phyloP scores from a whole-genome alignment of 108 stramenopile genomes.

The Discostella pseudostelligera region DNA sequence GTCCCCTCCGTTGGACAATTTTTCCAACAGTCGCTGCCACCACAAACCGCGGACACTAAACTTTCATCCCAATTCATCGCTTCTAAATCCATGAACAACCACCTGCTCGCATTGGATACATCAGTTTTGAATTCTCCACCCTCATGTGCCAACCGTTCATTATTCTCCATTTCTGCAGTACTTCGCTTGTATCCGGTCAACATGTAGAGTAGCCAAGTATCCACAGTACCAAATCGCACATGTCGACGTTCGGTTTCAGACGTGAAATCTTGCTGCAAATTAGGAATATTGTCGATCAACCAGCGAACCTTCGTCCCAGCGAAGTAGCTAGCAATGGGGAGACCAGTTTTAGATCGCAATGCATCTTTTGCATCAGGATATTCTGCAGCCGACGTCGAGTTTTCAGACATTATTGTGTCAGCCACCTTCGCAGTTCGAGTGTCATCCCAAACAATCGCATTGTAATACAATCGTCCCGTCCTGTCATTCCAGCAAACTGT shows the following conservation, averaged over 20 bases:
- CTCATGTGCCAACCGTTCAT: conserved; percentile 57
- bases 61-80: conserved; percentile 84
- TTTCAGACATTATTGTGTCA: conserved; percentile 56
- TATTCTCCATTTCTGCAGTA: conserved; percentile 61
- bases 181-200: conserved; percentile 61
- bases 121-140: conserved; percentile 87
- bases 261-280: conserved; percentile 57
- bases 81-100: conserved; percentile 89
- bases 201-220: conserved; percentile 93
- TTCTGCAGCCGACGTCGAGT: conserved; percentile 6
- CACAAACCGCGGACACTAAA: conserved; percentile 67
- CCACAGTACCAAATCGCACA: conserved; percentile 94
- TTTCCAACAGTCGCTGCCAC: conserved; percentile 30
- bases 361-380: conserved; percentile 50
- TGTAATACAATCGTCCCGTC: conserved; percentile 93
- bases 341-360: conserved; percentile 85
- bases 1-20: conserved; percentile 1
- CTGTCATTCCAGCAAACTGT: conserved; percentile 90
- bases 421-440: conserved; percentile 85
- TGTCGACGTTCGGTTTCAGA: conserved; percentile 44
- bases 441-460: conserved; percentile 99
- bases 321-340: conserved; percentile 96
- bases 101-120: conserved; percentile 94
- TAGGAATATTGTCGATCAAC: conserved; percentile 89
- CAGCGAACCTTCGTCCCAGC: conserved; percentile 94